Evolutionary conservation across 108 stramenopile genomes (phyloP).

Genomic region (Skeletonema grethae): DNA sequence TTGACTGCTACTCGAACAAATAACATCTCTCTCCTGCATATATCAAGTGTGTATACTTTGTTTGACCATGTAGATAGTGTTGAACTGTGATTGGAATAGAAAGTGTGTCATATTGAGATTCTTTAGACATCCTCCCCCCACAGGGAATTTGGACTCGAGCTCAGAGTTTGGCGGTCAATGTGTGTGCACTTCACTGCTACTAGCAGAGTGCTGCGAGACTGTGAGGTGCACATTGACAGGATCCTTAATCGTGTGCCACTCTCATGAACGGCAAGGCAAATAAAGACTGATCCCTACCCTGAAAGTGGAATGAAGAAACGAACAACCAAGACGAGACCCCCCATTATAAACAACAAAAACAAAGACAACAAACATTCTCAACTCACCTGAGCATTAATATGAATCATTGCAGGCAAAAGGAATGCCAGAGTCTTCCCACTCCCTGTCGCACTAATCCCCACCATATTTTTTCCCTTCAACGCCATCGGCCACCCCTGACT

Average conservation of each 20-base stretch:
- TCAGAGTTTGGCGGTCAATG: neutral
- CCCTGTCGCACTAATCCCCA: slow-evolving; percentile 96
- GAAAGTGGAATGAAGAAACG: neutral
- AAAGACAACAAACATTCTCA: neutral
- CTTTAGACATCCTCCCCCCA: neutral
- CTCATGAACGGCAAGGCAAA: no score
- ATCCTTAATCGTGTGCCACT: neutral
- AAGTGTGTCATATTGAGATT: neutral
- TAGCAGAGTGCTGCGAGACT: neutral
- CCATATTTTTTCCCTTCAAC: slow-evolving; percentile 95
- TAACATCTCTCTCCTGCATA: neutral
- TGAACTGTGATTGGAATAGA: slow-evolving; percentile 7
- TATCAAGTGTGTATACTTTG: neutral
- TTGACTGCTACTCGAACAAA: slow-evolving; percentile 1
- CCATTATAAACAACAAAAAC: neutral
- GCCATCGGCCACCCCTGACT: slow-evolving; percentile 99
- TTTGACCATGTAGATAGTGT: neutral
- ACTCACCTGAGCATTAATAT: slow-evolving; percentile 98
- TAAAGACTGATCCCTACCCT: neutral
- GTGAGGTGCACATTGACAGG: neutral
- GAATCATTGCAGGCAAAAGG: slow-evolving; percentile 98
- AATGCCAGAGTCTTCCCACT: slow-evolving; percentile 97
- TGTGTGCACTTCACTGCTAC: neutral
- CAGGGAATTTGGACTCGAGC: neutral
- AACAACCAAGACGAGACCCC: slow-evolving; percentile 12